A percentile compares a stretch with the other conserved stretches of the same genome.
These are phyloP conservation scores for Phoma herbarum DNA, from an alignment of 2,329 filamentous ascomycete genomes.

Conservation along the genomic window DNA sequence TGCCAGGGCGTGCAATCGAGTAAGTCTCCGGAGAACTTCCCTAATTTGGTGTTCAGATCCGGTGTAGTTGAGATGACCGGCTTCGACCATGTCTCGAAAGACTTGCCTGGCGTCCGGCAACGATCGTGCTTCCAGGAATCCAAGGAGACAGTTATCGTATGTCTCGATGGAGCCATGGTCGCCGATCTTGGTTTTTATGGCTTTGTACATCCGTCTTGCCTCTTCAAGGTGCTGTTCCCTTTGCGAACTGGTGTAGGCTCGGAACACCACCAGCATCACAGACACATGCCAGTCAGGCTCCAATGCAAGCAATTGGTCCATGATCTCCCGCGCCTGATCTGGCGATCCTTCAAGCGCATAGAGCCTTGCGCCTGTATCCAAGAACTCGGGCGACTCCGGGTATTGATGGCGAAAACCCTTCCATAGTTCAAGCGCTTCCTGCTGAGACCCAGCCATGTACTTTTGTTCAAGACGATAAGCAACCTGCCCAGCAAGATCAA, in stretches of 20 bases:
- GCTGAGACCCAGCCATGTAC: slow-evolving; percentile 37
- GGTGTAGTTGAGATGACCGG: slow-evolving; percentile 53
- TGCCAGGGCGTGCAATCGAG: slow-evolving; percentile 41
- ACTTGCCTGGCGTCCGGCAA: slow-evolving; percentile 74
- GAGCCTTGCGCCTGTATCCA: slow-evolving; percentile 74
- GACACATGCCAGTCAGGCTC: slow-evolving; percentile 61
- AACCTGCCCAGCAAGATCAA: slow-evolving; percentile 26
- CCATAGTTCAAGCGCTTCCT: slow-evolving; percentile 46
- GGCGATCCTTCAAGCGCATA: slow-evolving; percentile 66
- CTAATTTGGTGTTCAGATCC: slow-evolving; percentile 43
- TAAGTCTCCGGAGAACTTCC: slow-evolving; percentile 36
- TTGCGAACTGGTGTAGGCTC: slow-evolving; percentile 66
- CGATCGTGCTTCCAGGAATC: slow-evolving; percentile 72
- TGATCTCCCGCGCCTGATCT: slow-evolving; percentile 66
- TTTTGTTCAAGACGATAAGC: slow-evolving; percentile 38
- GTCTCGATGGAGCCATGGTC: slow-evolving; percentile 71
- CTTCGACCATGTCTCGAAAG: slow-evolving; percentile 89
- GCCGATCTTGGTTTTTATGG: slow-evolving; percentile 69
- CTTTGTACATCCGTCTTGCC: slow-evolving; percentile 60
- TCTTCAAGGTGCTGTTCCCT: slow-evolving; percentile 54
- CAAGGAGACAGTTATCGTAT: slow-evolving; percentile 77
- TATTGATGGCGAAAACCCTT: slow-evolving; percentile 28
- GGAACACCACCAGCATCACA: slow-evolving; percentile 73
- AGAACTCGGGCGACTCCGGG: slow-evolving; percentile 50
- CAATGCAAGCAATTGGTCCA: slow-evolving; percentile 62